Base-by-base conservation (phyloP, 139 green algal genomes). In the Tetraselmis chui region DNA sequence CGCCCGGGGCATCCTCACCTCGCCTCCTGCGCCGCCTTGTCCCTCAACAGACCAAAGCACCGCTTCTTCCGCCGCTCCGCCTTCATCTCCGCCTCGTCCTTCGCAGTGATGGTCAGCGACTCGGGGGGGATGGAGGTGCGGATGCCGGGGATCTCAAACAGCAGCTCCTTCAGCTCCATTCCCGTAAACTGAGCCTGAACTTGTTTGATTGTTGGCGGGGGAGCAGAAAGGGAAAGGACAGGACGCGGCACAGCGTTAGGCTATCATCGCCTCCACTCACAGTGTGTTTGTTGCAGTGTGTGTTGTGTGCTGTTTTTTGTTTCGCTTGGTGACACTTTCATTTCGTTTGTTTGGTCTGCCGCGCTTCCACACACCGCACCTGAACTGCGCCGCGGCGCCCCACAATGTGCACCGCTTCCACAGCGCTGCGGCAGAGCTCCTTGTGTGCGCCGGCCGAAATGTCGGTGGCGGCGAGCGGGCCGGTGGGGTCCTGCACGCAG, bases 141-240 rank as follows among this genome's bases (percentile, higher is more conserved):
- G n/a, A 95, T 76, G 31, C 83, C 83, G 22, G 82, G 30, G 81
- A 95, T 76, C 1, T 28, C 84, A 18, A 67, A 67, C 23, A 98
- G 87, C 31, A 99, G 30, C 87, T 99, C 97, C 27, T 95, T 92
- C 24, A 99, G 91, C 90, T 99, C 97, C 82, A 98, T 98, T 29
- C 96, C 86, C 0, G 96, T 98, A 88, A 95, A 98, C 27, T 94
- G 92, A 5, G 94, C 96, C 88, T 98, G 88, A 2, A 82, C 76
- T 29, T 84, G 81, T 31, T 85, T 22, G 32, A 32, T 18, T 23
- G 23, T 32, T 32, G 5, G 76, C n/a, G n/a, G n/a, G n/a, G n/a
- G n/a, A n/a, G n/a, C n/a, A n/a, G n/a, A n/a, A n/a, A n/a, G n/a
- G n/a, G n/a, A n/a, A n/a, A n/a, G n/a, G n/a, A n/a, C n/a, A n/a